Evolutionary conservation across 2,329 filamentous ascomycete genomes (phyloP), one percentile per base, ranked within the genome.

Genomic region (Pseudogymnoascus sp.): DNA sequence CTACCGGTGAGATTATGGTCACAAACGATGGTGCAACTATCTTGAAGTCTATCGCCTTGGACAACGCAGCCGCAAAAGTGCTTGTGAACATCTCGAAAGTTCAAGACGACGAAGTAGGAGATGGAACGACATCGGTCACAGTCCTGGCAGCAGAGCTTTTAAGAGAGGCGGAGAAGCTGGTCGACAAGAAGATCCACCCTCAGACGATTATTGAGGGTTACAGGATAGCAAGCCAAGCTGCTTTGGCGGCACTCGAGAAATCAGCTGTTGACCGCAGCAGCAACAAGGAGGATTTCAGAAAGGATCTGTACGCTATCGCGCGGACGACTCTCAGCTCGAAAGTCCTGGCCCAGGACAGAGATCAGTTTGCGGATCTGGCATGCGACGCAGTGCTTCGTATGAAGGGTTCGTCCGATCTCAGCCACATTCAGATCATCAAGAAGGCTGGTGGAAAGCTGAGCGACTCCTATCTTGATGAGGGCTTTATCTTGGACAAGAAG

Each of bases 171-270:
- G 94, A 99, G 80, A 93, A 96, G 79, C 84, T 99, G 58, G 91
- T 99, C 68, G 90, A 95, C 79, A 91, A 93, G 80, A 97, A 97
- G 79, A 97, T 99, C 70, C 94, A 99, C 76, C 94, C 94, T 59
- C 94, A 99, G 81, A 97, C 94, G 59, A 99, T 99, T 75, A 99
- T 99, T 72, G 94, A 99, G 72, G 94, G 94, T 59, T 99, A 96
- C 82, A 86, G 94, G 79, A 96, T 99, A 89, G 94, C 94, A 60
- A 96, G 91, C 75, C 82, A 85, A 59, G 93, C 94, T 60, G 92
- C 94, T 30, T 82, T 99, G 59, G 81, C 87, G 71, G 91, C 91
- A 32, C 80, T 99, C 43, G 89, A 91, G 73, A 87, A 88, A 70
- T 86, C 85, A 16, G 92, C 94, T 18, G 89, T 96, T 60, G 89